A percentile compares a stretch with the other conserved stretches of the same genome.
Conservation (phyloP, 2,329 filamentous ascomycete species). For the Exophiala sp. region DNA sequence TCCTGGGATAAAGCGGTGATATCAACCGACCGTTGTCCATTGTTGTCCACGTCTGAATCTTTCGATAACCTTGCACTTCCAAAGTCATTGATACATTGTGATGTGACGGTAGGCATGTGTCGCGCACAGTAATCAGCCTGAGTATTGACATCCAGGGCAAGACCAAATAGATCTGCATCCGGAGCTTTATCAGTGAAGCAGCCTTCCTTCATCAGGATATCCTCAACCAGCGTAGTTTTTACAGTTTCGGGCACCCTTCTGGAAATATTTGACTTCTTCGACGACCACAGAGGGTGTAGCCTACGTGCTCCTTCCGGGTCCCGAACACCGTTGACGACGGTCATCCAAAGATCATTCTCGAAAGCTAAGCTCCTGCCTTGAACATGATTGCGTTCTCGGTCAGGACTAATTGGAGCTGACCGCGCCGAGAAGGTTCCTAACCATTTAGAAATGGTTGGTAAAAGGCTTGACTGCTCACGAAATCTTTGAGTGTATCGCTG, state of each 20-base stretch:
- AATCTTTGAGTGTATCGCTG: constrained; percentile 11
- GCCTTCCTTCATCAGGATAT: not conserved
- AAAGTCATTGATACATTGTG: not conserved
- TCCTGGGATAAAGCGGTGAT: not conserved
- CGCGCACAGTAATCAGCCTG: constrained; percentile 5
- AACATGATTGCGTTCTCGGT: not conserved
- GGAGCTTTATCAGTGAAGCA: not conserved
- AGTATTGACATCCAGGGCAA: not conserved
- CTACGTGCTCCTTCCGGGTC: constrained; percentile 8
- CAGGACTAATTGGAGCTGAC: not conserved
- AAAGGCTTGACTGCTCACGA: constrained; percentile 8
- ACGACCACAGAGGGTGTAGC: constrained; percentile 11
- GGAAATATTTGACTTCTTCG: not conserved
- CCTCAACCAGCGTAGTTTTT: not conserved
- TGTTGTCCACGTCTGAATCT: constrained; percentile 1
- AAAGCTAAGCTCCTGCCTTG: not conserved
- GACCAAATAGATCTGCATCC: constrained; percentile 5
- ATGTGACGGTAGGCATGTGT: constrained; percentile 4
- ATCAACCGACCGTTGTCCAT: not conserved
- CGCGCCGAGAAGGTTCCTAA: constrained; percentile 2
- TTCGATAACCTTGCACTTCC: not conserved
- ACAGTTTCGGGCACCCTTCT: not conserved
- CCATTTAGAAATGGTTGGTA: constrained; percentile 13
- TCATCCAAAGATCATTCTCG: constrained; percentile 13
- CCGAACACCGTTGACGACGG: constrained; percentile 8